Conservation (phyloP, 441 rosid species). For the Gossypium lobatum region DNA sequence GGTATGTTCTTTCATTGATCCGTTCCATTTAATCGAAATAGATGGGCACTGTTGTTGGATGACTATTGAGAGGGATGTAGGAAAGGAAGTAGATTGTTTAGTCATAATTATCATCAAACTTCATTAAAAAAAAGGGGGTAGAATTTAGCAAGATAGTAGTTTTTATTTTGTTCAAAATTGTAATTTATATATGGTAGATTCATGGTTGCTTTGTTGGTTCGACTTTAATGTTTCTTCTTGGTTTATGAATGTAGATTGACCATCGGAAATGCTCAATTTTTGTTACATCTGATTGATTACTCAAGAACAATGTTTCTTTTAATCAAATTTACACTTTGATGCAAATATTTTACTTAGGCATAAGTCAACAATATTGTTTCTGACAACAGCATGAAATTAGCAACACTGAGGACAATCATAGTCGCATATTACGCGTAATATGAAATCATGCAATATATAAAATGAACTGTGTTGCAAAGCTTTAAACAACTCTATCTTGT, state of each 20-base stretch:
- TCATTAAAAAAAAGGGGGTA: background rate
- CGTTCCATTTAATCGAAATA: slow-evolving; percentile 12
- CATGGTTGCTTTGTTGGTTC: background rate
- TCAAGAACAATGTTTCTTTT: background rate
- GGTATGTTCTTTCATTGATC: background rate
- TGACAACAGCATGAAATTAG: background rate
- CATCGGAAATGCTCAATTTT: background rate
- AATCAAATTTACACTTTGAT: background rate
- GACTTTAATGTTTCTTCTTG: background rate
- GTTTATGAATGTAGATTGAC: background rate
- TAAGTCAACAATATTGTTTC: background rate
- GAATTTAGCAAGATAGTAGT: slow-evolving; percentile 2
- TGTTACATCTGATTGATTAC: background rate
- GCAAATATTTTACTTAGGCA: background rate
- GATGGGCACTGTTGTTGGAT: slow-evolving; percentile 1
- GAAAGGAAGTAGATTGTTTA: slow-evolving; percentile 22
- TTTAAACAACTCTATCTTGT: background rate
- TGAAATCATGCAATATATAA: background rate
- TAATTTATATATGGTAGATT: background rate
- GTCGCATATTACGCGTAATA: background rate
- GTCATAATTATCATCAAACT: slow-evolving; percentile 18
- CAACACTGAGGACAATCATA: background rate
- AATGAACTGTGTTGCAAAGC: background rate
- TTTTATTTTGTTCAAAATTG: slow-evolving; percentile 3
- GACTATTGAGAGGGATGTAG: slow-evolving; percentile 15